These are phyloP conservation scores for Botrytis galanthina DNA, from an alignment of 2,329 filamentous ascomycete genomes.

Conservation along the genomic window DNA sequence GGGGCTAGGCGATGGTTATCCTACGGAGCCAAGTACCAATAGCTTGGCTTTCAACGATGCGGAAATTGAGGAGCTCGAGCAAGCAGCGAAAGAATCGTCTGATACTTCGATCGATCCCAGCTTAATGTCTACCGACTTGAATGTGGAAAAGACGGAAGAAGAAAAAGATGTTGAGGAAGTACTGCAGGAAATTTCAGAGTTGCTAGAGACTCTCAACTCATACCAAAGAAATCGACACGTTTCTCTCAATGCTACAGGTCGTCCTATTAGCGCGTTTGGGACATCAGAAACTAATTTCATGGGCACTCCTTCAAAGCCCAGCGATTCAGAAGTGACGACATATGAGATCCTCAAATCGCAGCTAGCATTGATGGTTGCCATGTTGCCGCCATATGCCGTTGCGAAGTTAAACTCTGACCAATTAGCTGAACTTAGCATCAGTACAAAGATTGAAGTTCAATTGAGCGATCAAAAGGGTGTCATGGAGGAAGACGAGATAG, in stretches of 20 bases:
- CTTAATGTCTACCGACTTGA: constrained; percentile 40
- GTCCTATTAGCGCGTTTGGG: constrained; percentile 62
- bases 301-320: constrained; percentile 64
- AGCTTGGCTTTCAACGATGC: constrained; percentile 25
- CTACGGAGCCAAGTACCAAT: constrained; percentile 7
- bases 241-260: constrained; percentile 61
- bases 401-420: constrained; percentile 56
- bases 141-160: constrained; percentile 51
- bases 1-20: constrained; percentile 21
- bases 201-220: constrained; percentile 73
- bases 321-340: constrained; percentile 51
- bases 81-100: constrained; percentile 59
- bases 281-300: constrained; percentile 53
- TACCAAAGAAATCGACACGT: constrained; percentile 78
- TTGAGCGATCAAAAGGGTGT: constrained; percentile 49
- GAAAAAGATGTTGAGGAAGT: constrained; percentile 67
- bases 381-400: constrained; percentile 55
- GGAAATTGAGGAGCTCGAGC: constrained; percentile 42
- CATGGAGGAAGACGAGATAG: constrained; percentile 52
- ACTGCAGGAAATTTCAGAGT: constrained; percentile 69
- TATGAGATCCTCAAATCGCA: constrained; percentile 54
- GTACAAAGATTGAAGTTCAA: constrained; percentile 49
- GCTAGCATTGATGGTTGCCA: constrained; percentile 50
- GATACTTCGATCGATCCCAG: constrained; percentile 56
- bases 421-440: constrained; percentile 52